Evolutionary conservation across 768 basidiomycete genomes (phyloP), one percentile per base, ranked within the genome.

Genomic region (Crassisporium funariophilum): DNA sequence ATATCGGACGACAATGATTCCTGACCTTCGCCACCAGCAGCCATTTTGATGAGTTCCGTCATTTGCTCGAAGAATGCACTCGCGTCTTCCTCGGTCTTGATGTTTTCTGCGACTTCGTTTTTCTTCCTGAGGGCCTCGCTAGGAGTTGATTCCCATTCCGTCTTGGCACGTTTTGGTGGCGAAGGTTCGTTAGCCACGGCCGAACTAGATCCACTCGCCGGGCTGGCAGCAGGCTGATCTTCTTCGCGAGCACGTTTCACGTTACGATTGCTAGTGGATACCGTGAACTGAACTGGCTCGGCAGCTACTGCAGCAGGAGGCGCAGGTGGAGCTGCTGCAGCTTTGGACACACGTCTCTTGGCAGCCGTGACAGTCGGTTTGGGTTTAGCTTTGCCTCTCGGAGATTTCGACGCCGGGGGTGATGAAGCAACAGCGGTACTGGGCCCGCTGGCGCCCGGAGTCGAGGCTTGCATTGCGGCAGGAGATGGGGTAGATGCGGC

Each of bases 71-170:
- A 62, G 72, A 86, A 83, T 3, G 73, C 72, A 23, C 67, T 64
- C 1, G 85, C 77, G 19, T 90, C 85, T 39, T 87, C 86, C 31
- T 83, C 82, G 0, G 81, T 81, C 72, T 84, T 80, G 57, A 86
- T 73, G 43, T 72, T 75, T 39, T 73, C 73, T 3, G 73, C 61
- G 15, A 56, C 66, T 41, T 74, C 74, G 4, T 62, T 62, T 58
- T 73, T 75, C 56, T 70, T 70, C 53, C 63, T 58, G 44, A 80
- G 57, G 19, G 69, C 73, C 34, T 84, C 81, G 52, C 70, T 82
- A 12, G 76, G 68, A 19, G 78, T 71, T 7, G 78, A 77, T 37
- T 86, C 84, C 82, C 83, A 88, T 44, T 90, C 86, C 16, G 77
- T 80, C 72, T 85, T 87, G 39, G 67, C 60, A 37, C 84, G 81